Percentiles rank a stretch among this genome's conserved stretches.
phyloP scores from a whole-genome alignment of 768 basidiomycete species.

The Suillus fuscotomentosus region DNA sequence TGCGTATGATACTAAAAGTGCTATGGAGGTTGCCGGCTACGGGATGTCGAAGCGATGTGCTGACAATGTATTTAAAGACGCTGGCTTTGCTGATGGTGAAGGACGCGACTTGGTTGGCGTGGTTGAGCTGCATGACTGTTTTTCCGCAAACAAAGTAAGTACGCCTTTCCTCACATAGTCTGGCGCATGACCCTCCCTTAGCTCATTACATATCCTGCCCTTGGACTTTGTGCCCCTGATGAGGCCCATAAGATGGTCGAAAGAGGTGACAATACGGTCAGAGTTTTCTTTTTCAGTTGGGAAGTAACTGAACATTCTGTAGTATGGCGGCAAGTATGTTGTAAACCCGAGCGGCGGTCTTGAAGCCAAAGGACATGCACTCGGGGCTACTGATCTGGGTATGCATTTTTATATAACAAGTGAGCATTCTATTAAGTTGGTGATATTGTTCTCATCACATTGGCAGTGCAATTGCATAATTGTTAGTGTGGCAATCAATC shows the following conservation, averaged over 20 bases:
- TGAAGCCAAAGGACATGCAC: conserved; percentile 86
- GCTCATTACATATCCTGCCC: conserved; percentile 80
- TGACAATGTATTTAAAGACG: conserved; percentile 66
- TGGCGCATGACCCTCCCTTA: conserved; percentile 23
- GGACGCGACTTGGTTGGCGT: conserved; percentile 78
- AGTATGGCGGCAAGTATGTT: conserved; percentile 86
- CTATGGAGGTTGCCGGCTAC: conserved; percentile 84
- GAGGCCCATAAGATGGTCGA: conserved; percentile 77
- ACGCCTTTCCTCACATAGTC: not conserved
- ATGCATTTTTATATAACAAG: conserved; percentile 89
- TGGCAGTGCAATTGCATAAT: conserved; percentile 68
- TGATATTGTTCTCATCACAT: conserved; percentile 5
- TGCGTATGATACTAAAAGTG: conserved; percentile 64
- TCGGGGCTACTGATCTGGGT: conserved; percentile 79
- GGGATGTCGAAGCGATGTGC: conserved; percentile 70
- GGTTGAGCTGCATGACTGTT: conserved; percentile 85
- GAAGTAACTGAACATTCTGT: conserved; percentile 1
- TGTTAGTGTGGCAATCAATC: conserved; percentile 37
- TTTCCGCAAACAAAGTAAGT: conserved; percentile 74
- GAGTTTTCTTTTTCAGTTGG: conserved; percentile 13
- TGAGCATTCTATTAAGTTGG: conserved; percentile 20
- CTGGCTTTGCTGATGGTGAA: conserved; percentile 62
- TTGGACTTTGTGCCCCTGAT: conserved; percentile 65
- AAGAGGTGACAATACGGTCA: conserved; percentile 73
- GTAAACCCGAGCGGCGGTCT: conserved; percentile 84